Base-by-base conservation (phyloP, 2,329 filamentous ascomycete genomes). In the Salinomyces thailandicus region DNA sequence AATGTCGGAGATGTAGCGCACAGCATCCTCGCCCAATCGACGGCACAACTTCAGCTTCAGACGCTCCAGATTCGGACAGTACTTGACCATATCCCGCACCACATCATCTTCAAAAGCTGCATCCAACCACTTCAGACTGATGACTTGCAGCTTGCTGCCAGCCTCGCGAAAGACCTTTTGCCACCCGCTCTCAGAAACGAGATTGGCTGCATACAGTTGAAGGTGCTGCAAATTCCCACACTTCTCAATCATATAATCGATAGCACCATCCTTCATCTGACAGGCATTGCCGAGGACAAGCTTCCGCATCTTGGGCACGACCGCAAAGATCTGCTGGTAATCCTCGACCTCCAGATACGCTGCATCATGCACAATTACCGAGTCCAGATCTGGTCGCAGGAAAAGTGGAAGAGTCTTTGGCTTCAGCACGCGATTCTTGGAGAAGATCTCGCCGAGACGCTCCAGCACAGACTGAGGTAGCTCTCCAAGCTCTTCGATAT, bases 81-180 rank as follows among this genome's bases (percentile, higher is more conserved):
- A 62, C 5, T 69, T 63, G 16, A 70, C 67, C 41, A 95, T 65
- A n/a, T 71, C 58, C 11, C 66, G 56, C 1, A 91, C 64, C 1
- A 75, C 75, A 5, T 81, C 71, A 42, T 94, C 79, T 27, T 79
- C 76, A 46, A 96, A 81, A 19, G 87, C 78, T 35, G 72, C 80
- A 57, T 95, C 86, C 0, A 91, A 81, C 61, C 81, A 86, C 52
- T 85, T 86, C 2, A 95, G 70, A 50, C 86, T 82, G 14, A 96
- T 60, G 0, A 69, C 69, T 48, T 77, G 72, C 9, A 95, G 68
- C 15, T 71, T 59, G 6, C 64, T 49, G 8, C 86, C 87, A 40
- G 81, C 77, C 34, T 69, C 67, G 9, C 64, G 62, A 36, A 95
- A 74, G 33, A 82, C 77, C 33, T 73, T 67, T 35, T 72, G 68